Conservation (phyloP, 1,284 basidiomycete species). For the Hemileia vastatrix region DNA sequence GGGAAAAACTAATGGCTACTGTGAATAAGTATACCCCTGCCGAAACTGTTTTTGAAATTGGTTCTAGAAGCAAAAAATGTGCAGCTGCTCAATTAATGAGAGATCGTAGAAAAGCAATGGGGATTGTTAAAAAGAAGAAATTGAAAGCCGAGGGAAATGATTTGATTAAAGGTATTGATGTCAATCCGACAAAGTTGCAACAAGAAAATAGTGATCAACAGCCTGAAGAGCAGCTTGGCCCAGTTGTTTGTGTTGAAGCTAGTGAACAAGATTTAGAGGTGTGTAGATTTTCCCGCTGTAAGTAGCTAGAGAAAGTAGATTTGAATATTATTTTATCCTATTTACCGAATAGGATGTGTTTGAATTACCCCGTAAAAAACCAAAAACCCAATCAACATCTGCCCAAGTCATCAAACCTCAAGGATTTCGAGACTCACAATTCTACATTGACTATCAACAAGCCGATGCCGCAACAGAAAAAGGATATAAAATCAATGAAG, state of each 20-base stretch:
- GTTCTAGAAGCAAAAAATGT: constrained; percentile 59
- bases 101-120: constrained; percentile 67
- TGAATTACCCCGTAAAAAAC: constrained; percentile 50
- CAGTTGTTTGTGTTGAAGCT: too few species aligned
- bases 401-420: too few species aligned
- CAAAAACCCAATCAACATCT: constrained; percentile 46
- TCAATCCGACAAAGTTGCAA: constrained; percentile 19
- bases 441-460: constrained; percentile 85
- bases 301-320: neutral
- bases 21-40: constrained; percentile 73
- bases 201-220: constrained; percentile 37
- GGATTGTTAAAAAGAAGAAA: constrained; percentile 46
- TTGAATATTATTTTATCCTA: constrained; percentile 12
- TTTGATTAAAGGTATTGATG: too few species aligned
- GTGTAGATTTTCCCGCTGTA: neutral
- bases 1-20: constrained; percentile 61
- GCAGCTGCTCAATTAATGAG: constrained; percentile 72
- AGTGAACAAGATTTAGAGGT: constrained; percentile 21
- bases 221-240: constrained; percentile 45
- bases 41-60: constrained; percentile 90
- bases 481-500: constrained; percentile 52
- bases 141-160: neutral
- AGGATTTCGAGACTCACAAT: constrained; percentile 67
- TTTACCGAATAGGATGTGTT: constrained; percentile 71
- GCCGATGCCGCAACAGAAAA: constrained; percentile 74